phyloP scores from a whole-genome alignment of 768 basidiomycete species.

The Hebeloma cylindrosporum region DNA sequence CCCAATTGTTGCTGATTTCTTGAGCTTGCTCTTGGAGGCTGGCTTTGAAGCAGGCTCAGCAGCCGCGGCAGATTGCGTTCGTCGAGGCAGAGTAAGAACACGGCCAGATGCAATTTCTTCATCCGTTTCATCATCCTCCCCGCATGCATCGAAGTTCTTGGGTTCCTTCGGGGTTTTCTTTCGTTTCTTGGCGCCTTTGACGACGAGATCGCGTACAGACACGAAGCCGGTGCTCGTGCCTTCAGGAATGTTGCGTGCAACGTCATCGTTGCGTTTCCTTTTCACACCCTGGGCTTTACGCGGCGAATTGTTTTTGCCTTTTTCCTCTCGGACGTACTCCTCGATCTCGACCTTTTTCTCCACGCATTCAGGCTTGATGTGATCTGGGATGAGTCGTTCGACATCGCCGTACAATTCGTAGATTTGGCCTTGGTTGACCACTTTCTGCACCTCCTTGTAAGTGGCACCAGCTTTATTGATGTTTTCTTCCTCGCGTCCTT shows the following conservation, averaged over 20 bases:
- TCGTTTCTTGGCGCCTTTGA: slow-evolving; percentile 48
- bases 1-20: slow-evolving; percentile 43
- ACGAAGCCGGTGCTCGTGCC: slow-evolving; percentile 77
- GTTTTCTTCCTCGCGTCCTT: slow-evolving; percentile 87
- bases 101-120: slow-evolving; percentile 60
- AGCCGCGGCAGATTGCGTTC: slow-evolving; percentile 48
- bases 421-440: slow-evolving; percentile 81
- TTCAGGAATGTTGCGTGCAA: slow-evolving; percentile 67
- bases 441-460: slow-evolving; percentile 86
- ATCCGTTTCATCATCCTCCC: slow-evolving; percentile 68
- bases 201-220: slow-evolving; percentile 59
- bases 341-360: slow-evolving; percentile 85
- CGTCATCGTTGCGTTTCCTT: slow-evolving; percentile 69
- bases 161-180: slow-evolving; percentile 33
- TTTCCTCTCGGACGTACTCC: slow-evolving; percentile 59
- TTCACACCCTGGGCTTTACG: slow-evolving; percentile 45
- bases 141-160: slow-evolving; percentile 52
- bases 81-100: slow-evolving; percentile 43
- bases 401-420: slow-evolving; percentile 95
- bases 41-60: slow-evolving; percentile 27
- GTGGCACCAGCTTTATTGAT: slow-evolving; percentile 84
- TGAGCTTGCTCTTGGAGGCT: slow-evolving; percentile 38
- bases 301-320: slow-evolving; percentile 37
- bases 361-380: slow-evolving; percentile 72
- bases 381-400: slow-evolving; percentile 76